A percentile compares a stretch with the other conserved stretches of the same genome.
phyloP scores from a whole-genome alignment of 2,329 filamentous ascomycete genomes.

The Xenoacremonium recifei region DNA sequence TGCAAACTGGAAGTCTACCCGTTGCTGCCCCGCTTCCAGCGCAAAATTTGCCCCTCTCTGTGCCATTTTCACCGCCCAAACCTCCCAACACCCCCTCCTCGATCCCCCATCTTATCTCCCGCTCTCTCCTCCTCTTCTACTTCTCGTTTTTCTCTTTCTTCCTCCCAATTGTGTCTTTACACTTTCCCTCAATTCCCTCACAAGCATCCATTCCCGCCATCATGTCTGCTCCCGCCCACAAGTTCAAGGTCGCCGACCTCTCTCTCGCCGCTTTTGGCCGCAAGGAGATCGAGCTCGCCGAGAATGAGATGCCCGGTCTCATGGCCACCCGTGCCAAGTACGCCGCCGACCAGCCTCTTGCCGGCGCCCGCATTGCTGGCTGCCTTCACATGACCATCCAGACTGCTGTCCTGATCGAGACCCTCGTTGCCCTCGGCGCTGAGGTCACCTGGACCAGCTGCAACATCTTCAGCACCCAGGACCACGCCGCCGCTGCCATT shows the following conservation, averaged over 20 bases:
- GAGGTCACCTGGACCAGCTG: conserved; percentile 99
- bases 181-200: conserved; percentile 11
- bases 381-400: conserved; percentile 99
- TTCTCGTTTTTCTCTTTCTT: conserved; percentile 21
- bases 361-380: conserved; percentile 92
- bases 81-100: conserved; percentile 20
- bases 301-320: conserved; percentile 96
- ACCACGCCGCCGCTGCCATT: conserved; percentile 97
- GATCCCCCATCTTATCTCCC: conserved; percentile 8
- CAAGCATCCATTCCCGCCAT: conserved; percentile 29
- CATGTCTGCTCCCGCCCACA: conserved; percentile 79
- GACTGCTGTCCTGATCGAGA: conserved; percentile 99
- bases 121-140: conserved; percentile 12
- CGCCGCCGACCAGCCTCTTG: conserved; percentile 86
- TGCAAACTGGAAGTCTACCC: too few relatives aligned
- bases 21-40: background rate
- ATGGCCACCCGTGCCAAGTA: conserved; percentile 95
- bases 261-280: conserved; percentile 97
- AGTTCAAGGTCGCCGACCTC: conserved; percentile 98
- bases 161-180: conserved; percentile 19
- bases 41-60: conserved; percentile 31
- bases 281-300: conserved; percentile 97
- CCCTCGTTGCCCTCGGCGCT: conserved; percentile 87
- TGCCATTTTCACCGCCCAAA: conserved; percentile 18
- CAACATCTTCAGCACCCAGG: conserved; percentile 99